phyloP scores from a whole-genome alignment of 148 eudicot species.

The Chenopodium quinoa region DNA sequence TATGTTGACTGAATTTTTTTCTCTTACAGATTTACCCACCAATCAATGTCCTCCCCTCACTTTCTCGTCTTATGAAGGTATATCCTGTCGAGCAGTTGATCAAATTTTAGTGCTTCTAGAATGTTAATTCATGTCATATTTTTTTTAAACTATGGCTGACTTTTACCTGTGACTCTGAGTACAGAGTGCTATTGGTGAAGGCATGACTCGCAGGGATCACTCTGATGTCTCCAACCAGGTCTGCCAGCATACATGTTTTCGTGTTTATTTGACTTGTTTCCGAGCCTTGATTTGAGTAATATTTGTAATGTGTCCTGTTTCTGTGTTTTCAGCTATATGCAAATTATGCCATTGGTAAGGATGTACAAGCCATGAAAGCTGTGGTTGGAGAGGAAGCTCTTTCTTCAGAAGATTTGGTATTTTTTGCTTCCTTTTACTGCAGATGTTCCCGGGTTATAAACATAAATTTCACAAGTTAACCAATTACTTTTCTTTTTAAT shows the following conservation, averaged over 20 bases:
- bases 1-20: constrained; percentile 14
- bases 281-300: neutral
- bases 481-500: neutral
- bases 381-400: constrained; percentile 99
- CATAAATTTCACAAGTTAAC: neutral
- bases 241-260: neutral
- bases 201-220: constrained; percentile 98
- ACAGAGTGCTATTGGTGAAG: constrained; percentile 99
- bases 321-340: constrained; percentile 69
- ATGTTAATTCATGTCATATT: neutral
- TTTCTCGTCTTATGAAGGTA: constrained; percentile 98
- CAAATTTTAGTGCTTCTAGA: neutral
- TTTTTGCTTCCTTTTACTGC: constrained; percentile 9
- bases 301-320: neutral
- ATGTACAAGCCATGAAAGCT: constrained; percentile 99
- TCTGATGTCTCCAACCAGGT: constrained; percentile 99
- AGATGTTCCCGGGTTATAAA: neutral
- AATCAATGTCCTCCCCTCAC: constrained; percentile 94
- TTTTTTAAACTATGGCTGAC: neutral
- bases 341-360: constrained; percentile 98
- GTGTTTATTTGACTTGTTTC: constrained; percentile 4
- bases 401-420: constrained; percentile 96
- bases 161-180: constrained; percentile 10
- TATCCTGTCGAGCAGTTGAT: neutral
- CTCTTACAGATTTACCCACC: constrained; percentile 89